Percentiles rank a stretch among this genome's conserved stretches.
Evolutionary conservation across 306 rosid species (phyloP).

Genomic region (Abrus pulchellus): DNA sequence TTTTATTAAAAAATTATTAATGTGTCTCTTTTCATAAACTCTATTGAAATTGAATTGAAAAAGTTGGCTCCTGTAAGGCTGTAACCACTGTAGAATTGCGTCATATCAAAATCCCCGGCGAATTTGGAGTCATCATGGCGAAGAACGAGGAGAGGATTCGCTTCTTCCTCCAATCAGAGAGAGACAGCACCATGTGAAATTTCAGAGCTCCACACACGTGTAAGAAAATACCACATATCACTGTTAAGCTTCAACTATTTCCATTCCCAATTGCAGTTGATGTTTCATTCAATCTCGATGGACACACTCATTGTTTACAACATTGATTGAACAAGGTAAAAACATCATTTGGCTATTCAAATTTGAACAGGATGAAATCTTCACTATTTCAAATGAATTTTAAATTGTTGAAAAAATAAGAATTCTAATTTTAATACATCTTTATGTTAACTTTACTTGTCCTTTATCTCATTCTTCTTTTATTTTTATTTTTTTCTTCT

Average conservation of each 20-base stretch:
- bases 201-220: slow-evolving; percentile 5
- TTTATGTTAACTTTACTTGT: no score
- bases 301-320: not conserved
- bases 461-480: no score
- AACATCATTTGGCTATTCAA: not conserved
- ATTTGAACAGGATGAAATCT: not conserved
- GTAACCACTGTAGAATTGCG: not conserved
- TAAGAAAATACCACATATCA: slow-evolving; percentile 4
- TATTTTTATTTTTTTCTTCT: no score
- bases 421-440: no score
- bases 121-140: slow-evolving; percentile 19
- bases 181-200: slow-evolving; percentile 46
- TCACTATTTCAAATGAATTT: not conserved
- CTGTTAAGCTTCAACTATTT: slow-evolving; percentile 35
- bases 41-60: not conserved
- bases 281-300: slow-evolving; percentile 11
- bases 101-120: not conserved
- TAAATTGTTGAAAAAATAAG: no score
- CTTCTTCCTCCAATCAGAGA: slow-evolving; percentile 6
- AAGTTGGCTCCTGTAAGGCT: not conserved
- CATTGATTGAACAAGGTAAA: not conserved
- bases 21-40: no score
- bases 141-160: slow-evolving; percentile 17
- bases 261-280: not conserved
- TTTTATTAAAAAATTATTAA: no score